These are phyloP conservation scores for Singerocomus inundabilis DNA, from an alignment of 1,284 basidiomycete genomes.

Conservation along the genomic window DNA sequence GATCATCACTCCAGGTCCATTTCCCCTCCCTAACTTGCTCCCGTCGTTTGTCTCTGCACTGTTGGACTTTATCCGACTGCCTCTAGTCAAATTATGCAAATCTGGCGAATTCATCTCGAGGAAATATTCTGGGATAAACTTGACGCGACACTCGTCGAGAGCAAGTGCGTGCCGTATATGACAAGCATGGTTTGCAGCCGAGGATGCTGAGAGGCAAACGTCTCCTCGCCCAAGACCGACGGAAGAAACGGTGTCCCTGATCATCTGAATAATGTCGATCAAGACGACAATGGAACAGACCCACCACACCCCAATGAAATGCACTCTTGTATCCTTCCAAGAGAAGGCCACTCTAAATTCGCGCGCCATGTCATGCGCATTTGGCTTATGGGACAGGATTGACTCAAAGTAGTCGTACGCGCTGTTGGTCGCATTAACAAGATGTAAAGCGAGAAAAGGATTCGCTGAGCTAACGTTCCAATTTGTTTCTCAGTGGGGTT, in stretches of 20 bases:
- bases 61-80: no score
- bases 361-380: constrained; percentile 24
- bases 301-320: constrained; percentile 45
- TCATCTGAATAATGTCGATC: no score
- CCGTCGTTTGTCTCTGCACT: no score
- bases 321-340: constrained; percentile 29
- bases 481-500: constrained; percentile 21
- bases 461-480: constrained; percentile 10
- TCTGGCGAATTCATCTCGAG: constrained; percentile 26
- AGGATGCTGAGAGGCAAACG: constrained; percentile 26
- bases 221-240: constrained; percentile 31
- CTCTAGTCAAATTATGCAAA: no score
- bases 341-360: constrained; percentile 42
- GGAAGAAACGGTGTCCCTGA: constrained; percentile 47
- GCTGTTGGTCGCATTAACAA: background rate
- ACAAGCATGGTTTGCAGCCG: constrained; percentile 29
- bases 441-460: background rate
- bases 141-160: constrained; percentile 41
- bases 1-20: no score
- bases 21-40: no score
- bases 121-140: constrained; percentile 43
- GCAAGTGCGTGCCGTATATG: constrained; percentile 43
- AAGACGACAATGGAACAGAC: background rate
- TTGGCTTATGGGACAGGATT: constrained; percentile 11
- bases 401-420: constrained; percentile 13